Conservation (phyloP, 805 yeast genomes). For the Candida sonorensis region DNA sequence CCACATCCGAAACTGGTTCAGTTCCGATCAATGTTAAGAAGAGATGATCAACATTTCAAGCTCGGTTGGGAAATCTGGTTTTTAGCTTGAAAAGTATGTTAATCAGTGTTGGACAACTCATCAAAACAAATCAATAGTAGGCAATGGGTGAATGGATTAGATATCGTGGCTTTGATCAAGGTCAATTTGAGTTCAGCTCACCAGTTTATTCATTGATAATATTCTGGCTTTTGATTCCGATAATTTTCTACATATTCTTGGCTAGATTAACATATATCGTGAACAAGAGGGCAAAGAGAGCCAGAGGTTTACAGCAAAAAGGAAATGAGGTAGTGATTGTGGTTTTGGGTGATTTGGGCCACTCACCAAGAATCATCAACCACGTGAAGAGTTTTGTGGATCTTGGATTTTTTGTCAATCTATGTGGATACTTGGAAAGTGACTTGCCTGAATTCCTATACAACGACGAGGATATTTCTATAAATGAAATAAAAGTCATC, state of each 20-base stretch:
- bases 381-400: conserved; percentile 77
- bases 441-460: conserved; percentile 42
- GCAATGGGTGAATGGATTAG: conserved; percentile 15
- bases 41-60: too few species aligned
- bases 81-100: too few species aligned
- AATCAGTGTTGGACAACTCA: too few species aligned
- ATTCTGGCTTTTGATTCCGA: conserved; percentile 40
- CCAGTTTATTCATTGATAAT: conserved; percentile 41
- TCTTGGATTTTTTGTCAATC: conserved; percentile 64
- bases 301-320: conserved; percentile 5
- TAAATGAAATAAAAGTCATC: conserved; percentile 39
- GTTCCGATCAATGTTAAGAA: too few species aligned
- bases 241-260: conserved; percentile 33
- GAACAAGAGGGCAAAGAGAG: conserved; percentile 7
- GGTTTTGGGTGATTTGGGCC: conserved; percentile 91
- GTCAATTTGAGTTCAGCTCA: conserved; percentile 21
- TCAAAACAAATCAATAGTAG: too few species aligned
- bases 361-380: conserved; percentile 90
- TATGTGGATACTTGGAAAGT: conserved; percentile 77
- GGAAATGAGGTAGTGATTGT: conserved; percentile 60
- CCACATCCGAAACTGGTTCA: too few species aligned
- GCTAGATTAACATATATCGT: conserved; percentile 29
- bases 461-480: conserved; percentile 38
- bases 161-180: conserved; percentile 17
- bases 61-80: too few species aligned